phyloP scores from a whole-genome alignment of 2,329 filamentous ascomycete genomes.

The Shiraia sp. region DNA sequence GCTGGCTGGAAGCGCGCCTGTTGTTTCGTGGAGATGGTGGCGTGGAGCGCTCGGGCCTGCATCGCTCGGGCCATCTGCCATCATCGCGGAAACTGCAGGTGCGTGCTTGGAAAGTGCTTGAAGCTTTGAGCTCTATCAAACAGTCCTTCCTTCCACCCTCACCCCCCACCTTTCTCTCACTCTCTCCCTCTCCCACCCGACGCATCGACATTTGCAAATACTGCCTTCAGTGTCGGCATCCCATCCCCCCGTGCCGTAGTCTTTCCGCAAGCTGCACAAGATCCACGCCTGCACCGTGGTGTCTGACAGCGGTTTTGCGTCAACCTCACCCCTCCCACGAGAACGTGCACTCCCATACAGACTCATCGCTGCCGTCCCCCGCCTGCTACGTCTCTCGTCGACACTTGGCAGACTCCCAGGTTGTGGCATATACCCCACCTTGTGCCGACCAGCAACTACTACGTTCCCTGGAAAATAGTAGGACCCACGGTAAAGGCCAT shows the following conservation, averaged over 20 bases:
- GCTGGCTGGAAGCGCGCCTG: no score
- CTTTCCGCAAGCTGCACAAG: slow-evolving; percentile 18
- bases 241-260: slow-evolving; percentile 4
- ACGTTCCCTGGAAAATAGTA: background rate
- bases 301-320: slow-evolving; percentile 19
- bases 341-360: slow-evolving; percentile 8
- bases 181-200: slow-evolving; percentile 8
- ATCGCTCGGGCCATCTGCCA: slow-evolving; percentile 9
- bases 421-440: no score
- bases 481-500: background rate
- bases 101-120: slow-evolving; percentile 7
- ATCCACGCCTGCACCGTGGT: slow-evolving; percentile 45
- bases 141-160: slow-evolving; percentile 21
- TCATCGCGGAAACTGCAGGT: slow-evolving; percentile 22
- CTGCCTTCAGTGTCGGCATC: slow-evolving; percentile 13
- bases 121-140: slow-evolving; percentile 16
- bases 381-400: background rate
- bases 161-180: slow-evolving; percentile 8
- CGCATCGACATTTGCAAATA: background rate
- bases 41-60: slow-evolving; percentile 7
- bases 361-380: slow-evolving; percentile 3
- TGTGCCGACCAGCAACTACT: background rate
- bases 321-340: slow-evolving; percentile 19
- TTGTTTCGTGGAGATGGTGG: no score
- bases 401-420: background rate